Conservation (phyloP, 2,329 filamentous ascomycete species). For the Drechslerella coelobrocha region DNA sequence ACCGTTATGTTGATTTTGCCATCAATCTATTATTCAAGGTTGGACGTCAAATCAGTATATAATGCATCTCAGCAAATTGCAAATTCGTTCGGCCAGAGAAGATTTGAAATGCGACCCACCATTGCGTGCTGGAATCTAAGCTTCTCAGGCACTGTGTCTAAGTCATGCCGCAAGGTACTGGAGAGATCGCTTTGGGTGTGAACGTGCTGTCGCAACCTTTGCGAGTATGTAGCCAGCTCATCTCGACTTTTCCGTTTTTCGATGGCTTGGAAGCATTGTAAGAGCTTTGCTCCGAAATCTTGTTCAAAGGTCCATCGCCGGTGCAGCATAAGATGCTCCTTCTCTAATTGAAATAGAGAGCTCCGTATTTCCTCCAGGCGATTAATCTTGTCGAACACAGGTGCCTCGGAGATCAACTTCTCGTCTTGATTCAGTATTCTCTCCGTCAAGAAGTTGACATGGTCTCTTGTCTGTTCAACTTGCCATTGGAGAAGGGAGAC, state of each 20-base stretch:
- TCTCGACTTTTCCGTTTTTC: constrained; percentile 26
- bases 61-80: neutral
- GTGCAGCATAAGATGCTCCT: constrained; percentile 19
- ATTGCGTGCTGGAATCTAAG: constrained; percentile 43
- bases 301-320: constrained; percentile 38
- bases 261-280: constrained; percentile 30
- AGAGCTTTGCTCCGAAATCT: constrained; percentile 17
- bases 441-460: constrained; percentile 22
- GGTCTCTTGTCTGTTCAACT: constrained; percentile 29
- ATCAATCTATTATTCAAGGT: constrained; percentile 17
- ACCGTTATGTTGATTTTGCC: constrained; percentile 38
- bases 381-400: neutral
- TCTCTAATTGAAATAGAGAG: constrained; percentile 23
- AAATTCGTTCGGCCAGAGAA: too few species aligned
- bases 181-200: constrained; percentile 29
- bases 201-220: constrained; percentile 20
- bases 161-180: constrained; percentile 21
- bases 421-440: constrained; percentile 32
- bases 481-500: constrained; percentile 42
- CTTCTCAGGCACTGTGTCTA: constrained; percentile 36
- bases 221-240: constrained; percentile 26
- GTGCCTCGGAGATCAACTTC: constrained; percentile 4
- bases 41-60: neutral
- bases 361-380: constrained; percentile 24
- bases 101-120: constrained; percentile 10